Conservation (phyloP, 2,329 filamentous ascomycete genomes). For the Colletotrichum scovillei region DNA sequence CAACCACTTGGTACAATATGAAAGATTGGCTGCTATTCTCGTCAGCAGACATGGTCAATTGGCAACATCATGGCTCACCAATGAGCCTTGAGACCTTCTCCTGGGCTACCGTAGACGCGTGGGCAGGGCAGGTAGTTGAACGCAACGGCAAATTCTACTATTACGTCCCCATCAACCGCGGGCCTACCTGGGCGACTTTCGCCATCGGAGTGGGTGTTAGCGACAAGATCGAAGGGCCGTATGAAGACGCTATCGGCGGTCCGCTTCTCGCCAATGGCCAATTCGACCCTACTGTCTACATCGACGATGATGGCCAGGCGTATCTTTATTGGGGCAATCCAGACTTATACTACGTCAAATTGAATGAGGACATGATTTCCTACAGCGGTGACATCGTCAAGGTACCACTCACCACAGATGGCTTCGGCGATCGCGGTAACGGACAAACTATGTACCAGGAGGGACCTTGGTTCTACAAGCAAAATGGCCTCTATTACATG, state of each 20-base stretch:
- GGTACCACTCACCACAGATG: too few relatives aligned
- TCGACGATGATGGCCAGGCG: slow-evolving; percentile 55
- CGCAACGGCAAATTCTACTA: slow-evolving; percentile 48
- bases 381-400: slow-evolving; percentile 35
- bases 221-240: slow-evolving; percentile 48
- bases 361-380: slow-evolving; percentile 54
- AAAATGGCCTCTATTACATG: slow-evolving; percentile 44
- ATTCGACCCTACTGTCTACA: slow-evolving; percentile 53
- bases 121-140: slow-evolving; percentile 46
- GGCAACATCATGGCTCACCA: slow-evolving; percentile 42
- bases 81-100: slow-evolving; percentile 42
- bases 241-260: slow-evolving; percentile 46
- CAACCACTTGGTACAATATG: slow-evolving; percentile 42
- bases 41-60: slow-evolving; percentile 48
- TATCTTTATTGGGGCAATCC: slow-evolving; percentile 45
- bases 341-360: slow-evolving; percentile 49
- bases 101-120: slow-evolving; percentile 48
- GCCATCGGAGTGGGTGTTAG: slow-evolving; percentile 49
- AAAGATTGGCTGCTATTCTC: slow-evolving; percentile 48
- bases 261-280: slow-evolving; percentile 43
- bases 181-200: slow-evolving; percentile 27
- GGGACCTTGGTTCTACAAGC: slow-evolving; percentile 47
- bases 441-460: slow-evolving; percentile 39
- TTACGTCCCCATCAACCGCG: slow-evolving; percentile 40
- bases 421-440: neutral